phyloP scores from a whole-genome alignment of 768 basidiomycete genomes.

The Cantharellus anzutake region DNA sequence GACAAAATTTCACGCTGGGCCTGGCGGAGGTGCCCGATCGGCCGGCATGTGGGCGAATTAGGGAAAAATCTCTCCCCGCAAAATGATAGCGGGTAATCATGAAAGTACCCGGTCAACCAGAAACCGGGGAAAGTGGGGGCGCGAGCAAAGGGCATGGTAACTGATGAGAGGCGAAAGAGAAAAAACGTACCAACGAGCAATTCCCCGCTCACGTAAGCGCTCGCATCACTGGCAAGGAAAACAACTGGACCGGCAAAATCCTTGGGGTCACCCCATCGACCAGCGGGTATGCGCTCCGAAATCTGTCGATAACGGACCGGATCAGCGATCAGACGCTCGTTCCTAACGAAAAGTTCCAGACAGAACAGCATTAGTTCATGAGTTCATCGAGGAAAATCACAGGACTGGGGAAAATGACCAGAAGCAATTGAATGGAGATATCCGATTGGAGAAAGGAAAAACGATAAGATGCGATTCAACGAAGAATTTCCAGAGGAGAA shows the following conservation, averaged over 20 bases:
- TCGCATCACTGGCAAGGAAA: slow-evolving; percentile 48
- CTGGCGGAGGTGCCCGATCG: too few species aligned
- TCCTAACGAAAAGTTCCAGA: slow-evolving; percentile 22
- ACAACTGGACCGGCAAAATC: slow-evolving; percentile 61
- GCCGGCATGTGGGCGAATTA: too few species aligned
- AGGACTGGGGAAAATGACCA: neutral
- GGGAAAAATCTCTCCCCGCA: neutral
- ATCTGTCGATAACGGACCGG: slow-evolving; percentile 51
- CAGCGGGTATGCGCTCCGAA: slow-evolving; percentile 52
- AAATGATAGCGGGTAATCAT: too few species aligned
- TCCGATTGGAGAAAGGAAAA: too few species aligned
- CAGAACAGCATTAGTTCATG: neutral
- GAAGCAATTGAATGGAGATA: too few species aligned
- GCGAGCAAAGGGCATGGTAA: too few species aligned
- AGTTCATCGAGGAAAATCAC: neutral
- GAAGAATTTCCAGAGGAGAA: too few species aligned
- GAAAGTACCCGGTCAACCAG: too few species aligned
- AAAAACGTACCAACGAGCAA: slow-evolving; percentile 41
- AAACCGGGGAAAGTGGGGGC: too few species aligned
- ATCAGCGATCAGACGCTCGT: slow-evolving; percentile 42
- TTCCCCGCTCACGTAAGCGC: slow-evolving; percentile 57
- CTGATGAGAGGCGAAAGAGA: slow-evolving; percentile 1
- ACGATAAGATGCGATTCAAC: too few species aligned
- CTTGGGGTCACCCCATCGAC: slow-evolving; percentile 47
- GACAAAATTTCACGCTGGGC: too few species aligned